Evolutionary conservation across 2,329 filamentous ascomycete genomes (phyloP), one percentile per base, ranked within the genome.

Genomic region (Colletotrichum echinochloae): DNA sequence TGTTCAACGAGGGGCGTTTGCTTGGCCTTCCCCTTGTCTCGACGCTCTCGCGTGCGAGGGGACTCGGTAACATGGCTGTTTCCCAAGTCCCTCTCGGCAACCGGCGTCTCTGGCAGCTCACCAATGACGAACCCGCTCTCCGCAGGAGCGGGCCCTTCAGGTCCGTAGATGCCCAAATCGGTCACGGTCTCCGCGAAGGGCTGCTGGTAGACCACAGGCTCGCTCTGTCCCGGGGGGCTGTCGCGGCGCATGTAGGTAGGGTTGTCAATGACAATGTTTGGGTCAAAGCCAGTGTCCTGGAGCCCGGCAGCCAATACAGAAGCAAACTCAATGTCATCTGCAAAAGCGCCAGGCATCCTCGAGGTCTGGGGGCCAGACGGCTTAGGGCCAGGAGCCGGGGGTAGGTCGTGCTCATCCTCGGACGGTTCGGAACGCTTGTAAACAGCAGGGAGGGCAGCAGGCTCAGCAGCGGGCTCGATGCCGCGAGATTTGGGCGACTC

Each of bases 301-400:
- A 93, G 83, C 1, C 90, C 91, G 57, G 91, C 92, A 67, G 91
- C 91, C 56, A 94, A 80, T 3, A 88, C 89, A 35, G 91, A 92
- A 9, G 90, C 89, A 74, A 94, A 94, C 61, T 90, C 89, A 11
- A 91, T 81, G 74, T 94, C 92, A 66, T 91, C 87, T 1, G 83
- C 87, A 75, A 92, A 94, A 12, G 86, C 82, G 26, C 91, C 91
- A 30, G 91, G 90, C 78, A 91, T 88, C 66, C 88, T 85, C 52
- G 84, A 77, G 26, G 76, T 74, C 60, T 81, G 81, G n/a, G 84
- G 83, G 71, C 81, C 84, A 14, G 80, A 73, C 11, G 87, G 87
- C 74, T 91, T 90, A 4, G 89, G 87, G 4, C 90, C 90, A 23
- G 87, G 84, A 26, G 84, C 76, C 35, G 87, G 87, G 20, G 87